Evolutionary conservation across 2,329 filamentous ascomycete genomes (phyloP).

Genomic region (Cladosporium oxysporum): DNA sequence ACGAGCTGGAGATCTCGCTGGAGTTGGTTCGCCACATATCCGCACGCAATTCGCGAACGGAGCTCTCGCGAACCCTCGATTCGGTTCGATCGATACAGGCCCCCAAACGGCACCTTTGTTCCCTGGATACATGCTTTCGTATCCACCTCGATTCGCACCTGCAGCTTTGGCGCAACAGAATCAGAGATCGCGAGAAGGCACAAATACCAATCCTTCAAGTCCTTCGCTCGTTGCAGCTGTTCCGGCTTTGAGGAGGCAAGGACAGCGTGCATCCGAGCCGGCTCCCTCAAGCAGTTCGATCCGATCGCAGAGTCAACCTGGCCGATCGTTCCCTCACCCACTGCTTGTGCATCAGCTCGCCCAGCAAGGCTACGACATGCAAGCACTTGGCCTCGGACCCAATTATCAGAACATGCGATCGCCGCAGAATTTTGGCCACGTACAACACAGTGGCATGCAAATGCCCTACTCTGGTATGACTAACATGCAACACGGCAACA

Average conservation of each 20-base stretch:
- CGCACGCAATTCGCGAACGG: conserved; percentile 34
- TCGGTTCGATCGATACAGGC: conserved; percentile 34
- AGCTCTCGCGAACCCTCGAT: conserved; percentile 28
- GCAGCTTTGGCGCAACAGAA: conserved; percentile 39
- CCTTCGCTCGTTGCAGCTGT: conserved; percentile 48
- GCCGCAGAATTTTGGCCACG: conserved; percentile 30
- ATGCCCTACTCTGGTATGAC: conserved; percentile 27
- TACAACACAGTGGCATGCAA: conserved; percentile 24
- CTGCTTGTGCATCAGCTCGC: conserved; percentile 40
- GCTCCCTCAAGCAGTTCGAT: conserved; percentile 43
- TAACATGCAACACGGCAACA: conserved; percentile 25
- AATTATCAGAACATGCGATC: conserved; percentile 35
- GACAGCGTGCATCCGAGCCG: conserved; percentile 47
- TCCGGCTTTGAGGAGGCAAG: conserved; percentile 45
- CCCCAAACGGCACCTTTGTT: conserved; percentile 41
- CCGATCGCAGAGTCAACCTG: conserved; percentile 54
- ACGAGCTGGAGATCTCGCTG: conserved; percentile 37
- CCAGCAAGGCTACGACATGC: conserved; percentile 44
- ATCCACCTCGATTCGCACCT: conserved; percentile 46
- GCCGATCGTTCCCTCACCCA: conserved; percentile 45
- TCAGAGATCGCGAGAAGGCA: conserved; percentile 45
- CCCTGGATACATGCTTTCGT: conserved; percentile 45
- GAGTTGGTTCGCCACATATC: conserved; percentile 44
- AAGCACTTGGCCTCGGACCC: conserved; percentile 29
- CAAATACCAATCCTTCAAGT: conserved; percentile 51